phyloP scores from a whole-genome alignment of 768 basidiomycete species.

The Collybia nuda region DNA sequence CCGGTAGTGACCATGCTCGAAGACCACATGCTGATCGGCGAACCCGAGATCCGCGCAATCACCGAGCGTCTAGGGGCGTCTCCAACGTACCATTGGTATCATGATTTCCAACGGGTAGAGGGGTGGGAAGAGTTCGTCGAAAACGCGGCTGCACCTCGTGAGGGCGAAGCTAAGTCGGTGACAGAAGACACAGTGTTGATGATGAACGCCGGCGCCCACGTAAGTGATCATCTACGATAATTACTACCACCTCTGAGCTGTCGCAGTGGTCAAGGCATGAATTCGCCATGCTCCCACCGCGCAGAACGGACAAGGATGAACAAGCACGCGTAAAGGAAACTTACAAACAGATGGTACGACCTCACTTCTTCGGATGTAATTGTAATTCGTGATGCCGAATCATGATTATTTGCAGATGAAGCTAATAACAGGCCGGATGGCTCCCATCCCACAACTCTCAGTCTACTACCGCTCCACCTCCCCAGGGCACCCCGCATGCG shows the following conservation, averaged over 20 bases:
- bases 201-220: conserved; percentile 27
- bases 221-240: conserved; percentile 5
- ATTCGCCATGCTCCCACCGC: conserved; percentile 24
- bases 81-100: conserved; percentile 22
- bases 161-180: conserved; percentile 21
- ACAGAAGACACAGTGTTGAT: conserved; percentile 27
- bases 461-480: conserved; percentile 26
- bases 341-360: conserved; percentile 24
- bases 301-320: conserved; percentile 20
- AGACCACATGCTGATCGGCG: conserved; percentile 25
- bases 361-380: not conserved
- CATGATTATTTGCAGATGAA: conserved; percentile 11
- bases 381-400: not conserved
- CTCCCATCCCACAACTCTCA: conserved; percentile 15
- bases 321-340: conserved; percentile 25
- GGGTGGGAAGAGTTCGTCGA: conserved; percentile 24
- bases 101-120: conserved; percentile 23
- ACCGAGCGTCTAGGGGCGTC: conserved; percentile 22
- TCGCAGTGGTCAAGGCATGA: conserved; percentile 26
- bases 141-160: conserved; percentile 14
- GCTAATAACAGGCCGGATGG: conserved; percentile 18
- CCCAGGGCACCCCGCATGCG: conserved; percentile 23
- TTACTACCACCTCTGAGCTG: not conserved
- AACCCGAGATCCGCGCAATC: conserved; percentile 23
- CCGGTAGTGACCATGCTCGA: conserved; percentile 28